Evolutionary conservation across 2,329 filamentous ascomycete genomes (phyloP).

Genomic region (Triangularia setosa): DNA sequence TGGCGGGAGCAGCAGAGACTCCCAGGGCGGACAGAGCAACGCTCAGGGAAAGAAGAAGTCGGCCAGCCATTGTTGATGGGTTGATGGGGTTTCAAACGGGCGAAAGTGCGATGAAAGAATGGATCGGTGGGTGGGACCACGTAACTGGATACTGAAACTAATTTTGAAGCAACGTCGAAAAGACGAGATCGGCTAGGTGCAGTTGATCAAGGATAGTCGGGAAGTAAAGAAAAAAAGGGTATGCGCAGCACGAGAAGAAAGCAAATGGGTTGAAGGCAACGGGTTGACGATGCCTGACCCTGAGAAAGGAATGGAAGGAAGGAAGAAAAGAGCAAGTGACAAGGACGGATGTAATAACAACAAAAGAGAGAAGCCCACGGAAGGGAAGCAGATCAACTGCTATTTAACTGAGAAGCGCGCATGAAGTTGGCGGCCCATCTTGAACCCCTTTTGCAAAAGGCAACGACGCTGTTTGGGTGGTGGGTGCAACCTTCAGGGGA

Average conservation of each 20-base stretch:
- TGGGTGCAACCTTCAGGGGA: slow-evolving; percentile 15
- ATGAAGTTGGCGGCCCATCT: slow-evolving; percentile 17
- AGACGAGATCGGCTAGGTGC: slow-evolving; percentile 10
- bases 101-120: not conserved
- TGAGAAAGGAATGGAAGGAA: slow-evolving; percentile 9
- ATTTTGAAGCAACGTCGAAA: slow-evolving; percentile 8
- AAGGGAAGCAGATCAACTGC: slow-evolving; percentile 15
- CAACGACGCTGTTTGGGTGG: slow-evolving; percentile 13
- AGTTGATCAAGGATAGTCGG: slow-evolving; percentile 18
- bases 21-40: slow-evolving; percentile 23
- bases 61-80: slow-evolving; percentile 24
- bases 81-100: slow-evolving; percentile 2
- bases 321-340: slow-evolving; percentile 10
- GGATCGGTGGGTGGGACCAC: not conserved
- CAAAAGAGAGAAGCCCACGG: slow-evolving; percentile 10
- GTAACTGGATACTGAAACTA: slow-evolving; percentile 2
- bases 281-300: slow-evolving; percentile 13
- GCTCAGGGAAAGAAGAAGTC: slow-evolving; percentile 27
- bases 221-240: slow-evolving; percentile 12
- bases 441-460: slow-evolving; percentile 7
- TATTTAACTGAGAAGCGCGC: slow-evolving; percentile 23
- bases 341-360: slow-evolving; percentile 12
- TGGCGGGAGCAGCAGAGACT: slow-evolving; percentile 20
- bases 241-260: slow-evolving; percentile 13
- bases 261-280: slow-evolving; percentile 12